phyloP scores from a whole-genome alignment of 2,329 filamentous ascomycete species.

The Alternaria triticina region DNA sequence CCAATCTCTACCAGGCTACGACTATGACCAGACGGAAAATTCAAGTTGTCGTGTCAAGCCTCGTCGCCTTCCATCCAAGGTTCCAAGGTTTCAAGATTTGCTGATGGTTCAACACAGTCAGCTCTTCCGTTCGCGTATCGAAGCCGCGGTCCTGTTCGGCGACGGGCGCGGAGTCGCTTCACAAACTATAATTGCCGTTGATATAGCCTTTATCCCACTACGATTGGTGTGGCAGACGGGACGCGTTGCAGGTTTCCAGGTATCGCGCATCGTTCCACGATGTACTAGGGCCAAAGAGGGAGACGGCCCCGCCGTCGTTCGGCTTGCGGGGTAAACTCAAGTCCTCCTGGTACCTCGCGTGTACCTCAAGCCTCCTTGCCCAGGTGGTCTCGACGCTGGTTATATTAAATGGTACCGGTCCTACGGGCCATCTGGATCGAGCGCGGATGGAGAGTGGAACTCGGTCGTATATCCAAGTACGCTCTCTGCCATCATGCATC shows the following conservation, averaged over 20 bases:
- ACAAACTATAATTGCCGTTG: background rate
- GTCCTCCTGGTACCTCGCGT: background rate
- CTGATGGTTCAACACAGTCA: background rate
- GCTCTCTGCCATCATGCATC: background rate
- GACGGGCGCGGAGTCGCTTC: background rate
- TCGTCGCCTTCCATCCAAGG: background rate
- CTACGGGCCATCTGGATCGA: background rate
- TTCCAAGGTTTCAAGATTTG: background rate
- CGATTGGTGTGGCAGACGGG: slow-evolving; percentile 2
- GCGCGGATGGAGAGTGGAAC: background rate
- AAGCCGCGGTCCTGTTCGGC: background rate
- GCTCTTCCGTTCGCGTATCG: slow-evolving; percentile 8
- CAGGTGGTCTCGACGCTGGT: background rate
- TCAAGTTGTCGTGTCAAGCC: background rate
- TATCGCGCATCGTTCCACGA: slow-evolving; percentile 1
- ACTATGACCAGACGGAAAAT: background rate
- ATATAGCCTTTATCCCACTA: background rate
- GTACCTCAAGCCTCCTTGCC: background rate
- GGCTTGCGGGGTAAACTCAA: slow-evolving; percentile 5
- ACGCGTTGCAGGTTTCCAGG: background rate
- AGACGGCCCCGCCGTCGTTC: background rate
- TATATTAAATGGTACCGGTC: slow-evolving; percentile 2
- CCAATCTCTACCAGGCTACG: background rate
- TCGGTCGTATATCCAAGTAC: background rate
- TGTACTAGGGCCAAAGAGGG: slow-evolving; percentile 7